Conservation (phyloP, 345 rosid species). For the Barbarea vulgaris region DNA sequence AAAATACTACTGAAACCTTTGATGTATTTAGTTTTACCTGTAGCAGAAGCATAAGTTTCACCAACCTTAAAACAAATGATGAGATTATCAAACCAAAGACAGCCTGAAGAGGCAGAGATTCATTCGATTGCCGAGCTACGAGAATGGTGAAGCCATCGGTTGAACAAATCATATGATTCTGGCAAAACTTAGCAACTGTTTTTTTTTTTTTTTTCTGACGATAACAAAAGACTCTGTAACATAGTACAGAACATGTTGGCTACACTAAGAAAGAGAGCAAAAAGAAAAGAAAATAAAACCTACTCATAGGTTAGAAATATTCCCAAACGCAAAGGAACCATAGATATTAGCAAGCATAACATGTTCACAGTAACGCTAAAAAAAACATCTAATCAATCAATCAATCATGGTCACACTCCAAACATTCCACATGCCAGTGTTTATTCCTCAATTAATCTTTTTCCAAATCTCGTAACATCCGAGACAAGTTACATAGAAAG, state of each 20-base stretch:
- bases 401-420: constrained; percentile 29
- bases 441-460: neutral
- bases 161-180: neutral
- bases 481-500: constrained; percentile 15
- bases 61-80: neutral
- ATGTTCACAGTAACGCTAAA: constrained; percentile 22
- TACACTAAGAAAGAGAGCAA: constrained; percentile 24
- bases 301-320: constrained; percentile 16
- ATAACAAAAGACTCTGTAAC: constrained; percentile 20
- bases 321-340: constrained; percentile 30
- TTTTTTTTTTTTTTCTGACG: neutral
- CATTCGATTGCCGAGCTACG: neutral
- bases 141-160: neutral
- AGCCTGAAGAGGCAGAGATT: constrained; percentile 8
- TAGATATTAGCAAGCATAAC: constrained; percentile 27
- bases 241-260: constrained; percentile 33
- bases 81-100: constrained; percentile 17
- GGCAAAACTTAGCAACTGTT: neutral
- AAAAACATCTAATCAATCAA: constrained; percentile 40
- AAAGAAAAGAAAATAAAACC: constrained; percentile 17
- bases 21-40: constrained; percentile 9
- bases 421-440: constrained; percentile 39
- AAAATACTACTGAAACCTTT: constrained; percentile 14
- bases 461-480: neutral
- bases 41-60: constrained; percentile 12